These are phyloP conservation scores for Inonotus obliquus DNA, from an alignment of 1,284 basidiomycete species.

Conservation along the genomic window DNA sequence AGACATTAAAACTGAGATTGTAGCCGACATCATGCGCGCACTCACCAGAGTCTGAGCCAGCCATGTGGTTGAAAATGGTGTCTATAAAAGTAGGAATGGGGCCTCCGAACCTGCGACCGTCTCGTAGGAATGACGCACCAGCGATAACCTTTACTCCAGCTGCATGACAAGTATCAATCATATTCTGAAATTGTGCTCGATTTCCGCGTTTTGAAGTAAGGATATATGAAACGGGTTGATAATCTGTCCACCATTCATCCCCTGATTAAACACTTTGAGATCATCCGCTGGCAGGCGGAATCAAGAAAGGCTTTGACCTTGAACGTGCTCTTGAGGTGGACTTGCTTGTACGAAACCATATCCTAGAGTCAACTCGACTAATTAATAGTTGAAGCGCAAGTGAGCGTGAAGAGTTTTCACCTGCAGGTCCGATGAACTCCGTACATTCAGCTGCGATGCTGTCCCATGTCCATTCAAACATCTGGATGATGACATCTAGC, in stretches of 20 bases:
- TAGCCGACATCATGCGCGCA: neutral
- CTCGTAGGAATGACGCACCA: constrained; percentile 33
- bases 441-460: constrained; percentile 62
- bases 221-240: constrained; percentile 62
- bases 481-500: constrained; percentile 32
- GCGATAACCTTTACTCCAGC: constrained; percentile 59
- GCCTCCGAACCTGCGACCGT: constrained; percentile 18
- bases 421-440: constrained; percentile 59
- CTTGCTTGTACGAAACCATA: constrained; percentile 61
- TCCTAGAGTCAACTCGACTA: constrained; percentile 24
- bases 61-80: constrained; percentile 65
- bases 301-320: constrained; percentile 16
- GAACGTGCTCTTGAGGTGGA: constrained; percentile 30
- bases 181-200: constrained; percentile 47
- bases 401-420: constrained; percentile 13
- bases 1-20: neutral
- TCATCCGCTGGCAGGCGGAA: no score
- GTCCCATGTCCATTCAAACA: constrained; percentile 41
- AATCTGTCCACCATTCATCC: constrained; percentile 63
- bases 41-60: constrained; percentile 33
- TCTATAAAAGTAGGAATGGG: constrained; percentile 39
- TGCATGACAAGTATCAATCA: constrained; percentile 53
- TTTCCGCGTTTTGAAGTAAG: constrained; percentile 56
- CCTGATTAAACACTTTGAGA: constrained; percentile 19
- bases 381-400: neutral